Evolutionary conservation across 83 land plant genomes (phyloP).

Genomic region (Larix sibirica): DNA sequence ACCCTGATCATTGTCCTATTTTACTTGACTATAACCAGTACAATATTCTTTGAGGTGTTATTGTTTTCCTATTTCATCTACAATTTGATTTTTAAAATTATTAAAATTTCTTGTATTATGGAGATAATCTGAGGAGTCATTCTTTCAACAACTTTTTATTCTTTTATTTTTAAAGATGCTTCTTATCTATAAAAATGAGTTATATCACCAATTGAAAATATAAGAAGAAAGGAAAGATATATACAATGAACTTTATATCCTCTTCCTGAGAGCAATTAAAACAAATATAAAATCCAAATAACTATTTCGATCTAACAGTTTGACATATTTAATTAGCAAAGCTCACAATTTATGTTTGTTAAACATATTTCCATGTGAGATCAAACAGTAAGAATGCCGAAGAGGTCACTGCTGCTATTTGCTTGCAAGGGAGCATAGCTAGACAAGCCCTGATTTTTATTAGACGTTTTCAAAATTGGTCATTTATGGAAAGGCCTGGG

Average conservation of each 20-base stretch:
- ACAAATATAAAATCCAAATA: too few species aligned
- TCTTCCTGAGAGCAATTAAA: too few species aligned
- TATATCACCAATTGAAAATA: too few species aligned
- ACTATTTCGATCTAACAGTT: too few species aligned
- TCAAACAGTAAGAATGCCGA: constrained; percentile 21
- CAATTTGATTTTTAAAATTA: too few species aligned
- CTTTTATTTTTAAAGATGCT: too few species aligned
- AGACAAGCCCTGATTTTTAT: constrained; percentile 64
- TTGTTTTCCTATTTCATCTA: background rate
- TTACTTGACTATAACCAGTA: constrained; percentile 40
- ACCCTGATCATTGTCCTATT: constrained; percentile 58
- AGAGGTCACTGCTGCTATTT: constrained; percentile 51
- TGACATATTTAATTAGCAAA: background rate
- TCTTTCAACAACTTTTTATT: too few species aligned
- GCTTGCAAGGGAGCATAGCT: constrained; percentile 62
- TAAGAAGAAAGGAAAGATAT: too few species aligned
- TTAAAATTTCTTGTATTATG: too few species aligned
- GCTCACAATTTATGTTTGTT: background rate
- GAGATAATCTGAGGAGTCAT: too few species aligned
- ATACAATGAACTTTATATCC: too few species aligned
- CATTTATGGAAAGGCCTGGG: constrained; percentile 64
- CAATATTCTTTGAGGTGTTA: constrained; percentile 53
- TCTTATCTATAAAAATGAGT: too few species aligned
- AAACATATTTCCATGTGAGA: constrained; percentile 39
- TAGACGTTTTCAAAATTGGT: constrained; percentile 60